phyloP scores from a whole-genome alignment of 2,329 filamentous ascomycete genomes.

The Neurospora sp. region DNA sequence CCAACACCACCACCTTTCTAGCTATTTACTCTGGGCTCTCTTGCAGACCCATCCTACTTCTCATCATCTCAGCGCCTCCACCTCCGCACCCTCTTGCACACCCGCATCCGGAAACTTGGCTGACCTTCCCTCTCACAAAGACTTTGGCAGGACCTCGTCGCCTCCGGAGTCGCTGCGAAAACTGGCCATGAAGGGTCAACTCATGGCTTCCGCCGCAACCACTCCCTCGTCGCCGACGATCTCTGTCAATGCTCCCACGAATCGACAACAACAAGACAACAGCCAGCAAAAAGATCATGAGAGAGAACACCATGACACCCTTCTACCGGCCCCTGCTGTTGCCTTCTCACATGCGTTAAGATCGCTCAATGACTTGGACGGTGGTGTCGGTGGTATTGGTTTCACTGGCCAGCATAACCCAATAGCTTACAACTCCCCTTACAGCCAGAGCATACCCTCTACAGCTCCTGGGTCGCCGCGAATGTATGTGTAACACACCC shows the following conservation, averaged over 20 bases:
- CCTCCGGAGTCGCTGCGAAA: constrained; percentile 18
- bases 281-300: neutral
- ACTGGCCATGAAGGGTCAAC: constrained; percentile 20
- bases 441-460: constrained; percentile 46
- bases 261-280: neutral
- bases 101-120: constrained; percentile 12
- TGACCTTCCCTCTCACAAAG: constrained; percentile 11
- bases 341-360: constrained; percentile 23
- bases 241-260: constrained; percentile 7
- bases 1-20: neutral
- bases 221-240: constrained; percentile 17
- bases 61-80: neutral
- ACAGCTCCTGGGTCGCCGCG: constrained; percentile 49
- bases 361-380: constrained; percentile 32
- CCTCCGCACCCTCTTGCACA: neutral
- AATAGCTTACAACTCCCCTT: constrained; percentile 40
- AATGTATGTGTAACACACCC: constrained; percentile 36
- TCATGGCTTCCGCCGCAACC: constrained; percentile 24
- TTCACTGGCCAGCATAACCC: constrained; percentile 2
- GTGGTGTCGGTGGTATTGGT: constrained; percentile 4
- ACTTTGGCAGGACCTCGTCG: constrained; percentile 7
- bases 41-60: neutral
- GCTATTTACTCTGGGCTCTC: neutral
- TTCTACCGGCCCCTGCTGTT: constrained; percentile 15
- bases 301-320: constrained; percentile 3